phyloP scores from a whole-genome alignment of 139 green algal species.

The Ettlia oleoabundans region DNA sequence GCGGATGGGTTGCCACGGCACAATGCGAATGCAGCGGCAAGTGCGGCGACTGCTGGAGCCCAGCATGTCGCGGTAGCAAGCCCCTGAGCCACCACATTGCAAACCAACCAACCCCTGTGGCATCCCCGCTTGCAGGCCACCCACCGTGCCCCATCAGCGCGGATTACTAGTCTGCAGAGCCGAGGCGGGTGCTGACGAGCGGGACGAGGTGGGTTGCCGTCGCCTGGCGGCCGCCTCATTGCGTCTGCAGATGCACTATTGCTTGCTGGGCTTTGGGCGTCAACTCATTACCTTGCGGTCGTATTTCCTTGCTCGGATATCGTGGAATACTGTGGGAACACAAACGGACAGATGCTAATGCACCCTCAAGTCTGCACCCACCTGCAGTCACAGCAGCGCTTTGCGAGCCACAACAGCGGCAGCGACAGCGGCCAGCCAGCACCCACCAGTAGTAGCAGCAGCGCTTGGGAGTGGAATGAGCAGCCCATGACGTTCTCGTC shows the following conservation, averaged over 20 bases:
- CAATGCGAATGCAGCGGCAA: no score
- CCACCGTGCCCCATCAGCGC: background rate
- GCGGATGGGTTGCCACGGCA: no score
- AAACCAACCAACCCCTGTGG: background rate
- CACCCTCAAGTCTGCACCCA: no score
- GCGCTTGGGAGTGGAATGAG: conserved; percentile 2
- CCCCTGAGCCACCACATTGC: background rate
- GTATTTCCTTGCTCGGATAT: no score
- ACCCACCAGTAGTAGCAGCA: conserved; percentile 6
- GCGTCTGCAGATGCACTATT: no score
- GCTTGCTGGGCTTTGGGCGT: no score
- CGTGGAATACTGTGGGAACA: no score
- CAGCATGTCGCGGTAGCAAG: background rate
- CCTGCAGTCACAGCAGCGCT: background rate
- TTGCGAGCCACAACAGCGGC: background rate
- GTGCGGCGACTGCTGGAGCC: no score
- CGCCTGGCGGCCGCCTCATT: no score
- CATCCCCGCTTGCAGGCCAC: background rate
- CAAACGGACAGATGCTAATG: no score
- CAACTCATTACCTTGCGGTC: no score
- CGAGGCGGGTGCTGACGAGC: background rate
- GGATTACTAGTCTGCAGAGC: background rate
- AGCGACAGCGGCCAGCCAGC: background rate
- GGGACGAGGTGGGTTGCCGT: background rate
- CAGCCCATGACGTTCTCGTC: conserved; percentile 3